Percentiles rank a stretch among this genome's conserved stretches.
phyloP scores from a whole-genome alignment of 257 asterid genomes.

The Solanum appendiculatum region DNA sequence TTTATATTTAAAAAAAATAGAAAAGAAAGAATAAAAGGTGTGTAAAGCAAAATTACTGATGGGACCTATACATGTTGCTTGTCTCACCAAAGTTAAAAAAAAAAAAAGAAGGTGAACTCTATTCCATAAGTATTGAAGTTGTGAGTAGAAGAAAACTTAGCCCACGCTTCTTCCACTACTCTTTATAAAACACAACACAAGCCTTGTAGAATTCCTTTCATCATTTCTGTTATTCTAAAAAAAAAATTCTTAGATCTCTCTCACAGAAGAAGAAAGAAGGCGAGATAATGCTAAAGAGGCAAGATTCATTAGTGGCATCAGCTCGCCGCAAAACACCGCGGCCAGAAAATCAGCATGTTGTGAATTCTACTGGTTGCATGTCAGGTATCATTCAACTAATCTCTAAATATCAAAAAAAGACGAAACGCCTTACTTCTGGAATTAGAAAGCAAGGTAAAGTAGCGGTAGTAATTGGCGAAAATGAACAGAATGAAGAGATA shows the following conservation, averaged over 20 bases:
- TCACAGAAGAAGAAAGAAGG: not conserved
- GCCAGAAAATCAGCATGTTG: slow-evolving; percentile 42
- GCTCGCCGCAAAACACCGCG: slow-evolving; percentile 30
- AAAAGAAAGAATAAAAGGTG: not conserved
- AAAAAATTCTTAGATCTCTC: not conserved
- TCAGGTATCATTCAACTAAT: slow-evolving; percentile 61
- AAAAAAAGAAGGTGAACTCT: not conserved
- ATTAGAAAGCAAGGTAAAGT: slow-evolving; percentile 27
- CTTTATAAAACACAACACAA: not conserved
- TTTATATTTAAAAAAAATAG: not conserved
- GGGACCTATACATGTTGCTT: not conserved
- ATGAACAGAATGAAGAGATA: not conserved
- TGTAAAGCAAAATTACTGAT: not conserved
- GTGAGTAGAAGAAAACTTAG: not conserved
- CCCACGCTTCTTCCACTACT: not conserved
- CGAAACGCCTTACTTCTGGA: slow-evolving; percentile 67
- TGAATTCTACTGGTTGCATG: slow-evolving; percentile 73
- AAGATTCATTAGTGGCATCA: slow-evolving; percentile 66
- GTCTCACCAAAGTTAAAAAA: not conserved
- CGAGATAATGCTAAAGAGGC: slow-evolving; percentile 45
- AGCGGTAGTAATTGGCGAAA: not conserved
- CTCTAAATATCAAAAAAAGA: slow-evolving; percentile 52
- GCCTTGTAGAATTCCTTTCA: not conserved
- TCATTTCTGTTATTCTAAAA: not conserved
- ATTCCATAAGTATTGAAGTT: not conserved